Percentiles rank a stretch among this genome's conserved stretches.
Evolutionary conservation across 176 grass and related monocot genomes (phyloP).

Genomic region (Aechmea fasciata): DNA sequence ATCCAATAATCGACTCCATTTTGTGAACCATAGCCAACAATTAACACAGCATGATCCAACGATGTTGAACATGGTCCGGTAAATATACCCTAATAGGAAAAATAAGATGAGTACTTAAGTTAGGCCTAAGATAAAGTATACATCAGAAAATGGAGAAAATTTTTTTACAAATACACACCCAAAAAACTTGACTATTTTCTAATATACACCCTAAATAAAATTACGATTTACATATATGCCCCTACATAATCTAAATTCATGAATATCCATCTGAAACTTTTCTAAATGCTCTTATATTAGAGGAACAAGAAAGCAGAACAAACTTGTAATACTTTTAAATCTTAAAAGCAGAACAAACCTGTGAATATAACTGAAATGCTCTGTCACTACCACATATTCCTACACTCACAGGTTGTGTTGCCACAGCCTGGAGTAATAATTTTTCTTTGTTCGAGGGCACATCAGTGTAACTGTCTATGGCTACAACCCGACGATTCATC

Average conservation of each 20-base stretch:
- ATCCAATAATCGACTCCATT: conserved; percentile 90
- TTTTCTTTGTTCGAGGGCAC: conserved; percentile 64
- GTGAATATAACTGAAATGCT: conserved; percentile 77
- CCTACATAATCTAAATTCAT: no score
- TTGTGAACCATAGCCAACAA: conserved; percentile 88
- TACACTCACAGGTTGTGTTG: conserved; percentile 81
- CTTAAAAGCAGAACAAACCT: conserved; percentile 34
- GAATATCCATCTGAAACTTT: no score
- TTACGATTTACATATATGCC: no score
- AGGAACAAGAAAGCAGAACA: no score
- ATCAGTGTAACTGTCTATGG: conserved; percentile 79
- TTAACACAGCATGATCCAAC: conserved; percentile 86
- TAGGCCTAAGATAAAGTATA: no score
- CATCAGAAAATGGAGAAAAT: no score
- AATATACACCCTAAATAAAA: no score
- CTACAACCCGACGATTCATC: conserved; percentile 71
- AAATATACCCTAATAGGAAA: conserved; percentile 76
- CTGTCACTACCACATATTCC: conserved; percentile 90
- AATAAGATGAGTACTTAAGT: neutral
- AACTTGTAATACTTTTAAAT: no score
- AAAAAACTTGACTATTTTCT: no score
- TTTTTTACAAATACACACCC: no score
- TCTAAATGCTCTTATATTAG: no score
- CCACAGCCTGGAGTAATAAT: conserved; percentile 67
- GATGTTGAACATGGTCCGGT: conserved; percentile 83